Percentiles rank a stretch among this genome's conserved stretches.
Conservation (phyloP, 257 asterid genomes). For the Nicotiana tabacum region DNA sequence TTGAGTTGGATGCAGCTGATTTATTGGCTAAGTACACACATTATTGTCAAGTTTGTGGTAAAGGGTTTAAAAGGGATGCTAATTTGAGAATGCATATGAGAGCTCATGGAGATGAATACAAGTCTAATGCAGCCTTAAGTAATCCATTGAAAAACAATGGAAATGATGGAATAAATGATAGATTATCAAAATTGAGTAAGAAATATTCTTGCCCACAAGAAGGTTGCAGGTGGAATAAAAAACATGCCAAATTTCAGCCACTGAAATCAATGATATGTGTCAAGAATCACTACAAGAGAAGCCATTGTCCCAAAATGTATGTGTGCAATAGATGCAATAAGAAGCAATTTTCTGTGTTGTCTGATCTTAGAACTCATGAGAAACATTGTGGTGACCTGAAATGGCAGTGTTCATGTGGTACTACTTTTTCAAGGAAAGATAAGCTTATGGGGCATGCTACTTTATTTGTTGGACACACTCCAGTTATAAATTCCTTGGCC, state of each 20-base stretch:
- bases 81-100: constrained; percentile 97
- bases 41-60: constrained; percentile 86
- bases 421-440: constrained; percentile 94
- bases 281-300: constrained; percentile 90
- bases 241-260: constrained; percentile 85
- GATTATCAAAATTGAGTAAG: constrained; percentile 40
- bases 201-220: constrained; percentile 81
- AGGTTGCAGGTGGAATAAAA: constrained; percentile 85
- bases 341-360: constrained; percentile 83
- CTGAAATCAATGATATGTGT: constrained; percentile 81
- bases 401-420: constrained; percentile 98
- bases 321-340: constrained; percentile 81
- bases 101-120: constrained; percentile 96
- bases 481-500: constrained; percentile 10
- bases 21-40: constrained; percentile 85
- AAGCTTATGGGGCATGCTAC: constrained; percentile 86
- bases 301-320: constrained; percentile 91
- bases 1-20: constrained; percentile 63
- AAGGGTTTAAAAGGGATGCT: constrained; percentile 92
- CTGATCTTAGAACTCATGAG: constrained; percentile 90
- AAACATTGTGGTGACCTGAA: constrained; percentile 90
- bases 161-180: constrained; percentile 18
- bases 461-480: constrained; percentile 90
- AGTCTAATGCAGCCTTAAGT: constrained; percentile 90
- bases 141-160: constrained; percentile 66